Evolutionary conservation across 2,329 filamentous ascomycete species (phyloP).

Genomic region (Clarireedia monteithiana): DNA sequence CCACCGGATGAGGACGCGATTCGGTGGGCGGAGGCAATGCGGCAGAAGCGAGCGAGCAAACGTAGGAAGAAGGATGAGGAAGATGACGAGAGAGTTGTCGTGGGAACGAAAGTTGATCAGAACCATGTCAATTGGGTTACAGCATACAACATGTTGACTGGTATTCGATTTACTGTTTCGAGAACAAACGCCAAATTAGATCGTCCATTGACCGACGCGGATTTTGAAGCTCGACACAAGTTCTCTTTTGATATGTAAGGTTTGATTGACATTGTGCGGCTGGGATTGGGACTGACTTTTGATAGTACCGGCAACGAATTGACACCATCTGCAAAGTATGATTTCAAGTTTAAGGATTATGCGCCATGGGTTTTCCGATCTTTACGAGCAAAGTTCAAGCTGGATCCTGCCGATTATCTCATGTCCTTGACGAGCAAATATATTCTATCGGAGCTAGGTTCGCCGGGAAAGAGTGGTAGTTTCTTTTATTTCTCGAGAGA

Average conservation of each 20-base stretch:
- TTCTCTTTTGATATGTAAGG: slow-evolving; percentile 96
- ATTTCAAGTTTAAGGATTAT: slow-evolving; percentile 99
- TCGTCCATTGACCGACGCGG: slow-evolving; percentile 77
- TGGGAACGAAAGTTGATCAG: slow-evolving; percentile 96
- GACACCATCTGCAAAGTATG: slow-evolving; percentile 96
- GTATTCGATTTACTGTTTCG: slow-evolving; percentile 94
- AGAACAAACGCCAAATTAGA: slow-evolving; percentile 96
- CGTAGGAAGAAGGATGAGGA: slow-evolving; percentile 75
- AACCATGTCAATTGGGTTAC: slow-evolving; percentile 96
- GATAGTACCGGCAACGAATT: slow-evolving; percentile 86
- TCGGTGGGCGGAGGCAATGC: slow-evolving; percentile 86
- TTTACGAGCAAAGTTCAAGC: slow-evolving; percentile 75
- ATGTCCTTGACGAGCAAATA: slow-evolving; percentile 99
- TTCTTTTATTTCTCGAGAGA: slow-evolving; percentile 99
- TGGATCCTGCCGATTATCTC: slow-evolving; percentile 95
- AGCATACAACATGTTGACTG: slow-evolving; percentile 99
- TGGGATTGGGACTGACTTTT: slow-evolving; percentile 29
- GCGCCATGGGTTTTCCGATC: slow-evolving; percentile 99
- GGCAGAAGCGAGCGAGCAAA: slow-evolving; percentile 85
- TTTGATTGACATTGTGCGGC: not conserved
- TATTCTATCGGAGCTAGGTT: slow-evolving; percentile 93
- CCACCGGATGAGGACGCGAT: slow-evolving; percentile 83
- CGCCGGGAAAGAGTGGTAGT: slow-evolving; percentile 94
- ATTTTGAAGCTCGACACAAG: slow-evolving; percentile 93
- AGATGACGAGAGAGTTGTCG: slow-evolving; percentile 88